phyloP scores from a whole-genome alignment of 306 rosid species.

The Cucurbita ficifolia region DNA sequence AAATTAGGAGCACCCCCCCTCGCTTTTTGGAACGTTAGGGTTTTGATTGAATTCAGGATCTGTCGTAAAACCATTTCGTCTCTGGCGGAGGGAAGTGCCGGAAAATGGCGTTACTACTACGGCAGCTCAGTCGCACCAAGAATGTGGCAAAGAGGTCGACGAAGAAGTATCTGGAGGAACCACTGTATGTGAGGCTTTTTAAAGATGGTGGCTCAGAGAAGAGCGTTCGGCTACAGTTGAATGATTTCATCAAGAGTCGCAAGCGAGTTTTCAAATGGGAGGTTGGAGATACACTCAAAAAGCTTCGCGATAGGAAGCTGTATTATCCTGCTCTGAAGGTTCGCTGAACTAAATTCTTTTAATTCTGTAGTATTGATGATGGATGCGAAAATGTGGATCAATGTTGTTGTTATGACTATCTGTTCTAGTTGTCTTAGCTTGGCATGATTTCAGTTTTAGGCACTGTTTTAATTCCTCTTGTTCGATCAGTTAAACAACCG shows the following conservation, averaged over 20 bases:
- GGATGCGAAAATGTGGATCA: background rate
- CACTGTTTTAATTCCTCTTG: background rate
- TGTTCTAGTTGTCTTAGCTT: background rate
- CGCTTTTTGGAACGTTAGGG: constrained; percentile 14
- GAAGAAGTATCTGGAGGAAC: constrained; percentile 61
- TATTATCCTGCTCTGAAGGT: constrained; percentile 84
- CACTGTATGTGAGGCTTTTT: constrained; percentile 56
- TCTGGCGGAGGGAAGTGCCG: background rate
- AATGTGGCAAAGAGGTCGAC: constrained; percentile 56
- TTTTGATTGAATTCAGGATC: constrained; percentile 3
- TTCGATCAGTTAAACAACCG: background rate
- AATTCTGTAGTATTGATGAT: background rate
- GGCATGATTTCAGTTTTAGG: background rate
- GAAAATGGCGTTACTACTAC: constrained; percentile 34
- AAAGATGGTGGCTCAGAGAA: constrained; percentile 53
- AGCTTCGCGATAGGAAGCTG: constrained; percentile 67
- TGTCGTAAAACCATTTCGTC: background rate
- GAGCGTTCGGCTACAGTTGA: constrained; percentile 51
- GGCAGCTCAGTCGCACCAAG: constrained; percentile 41
- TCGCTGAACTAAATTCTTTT: background rate
- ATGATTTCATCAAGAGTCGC: constrained; percentile 44
- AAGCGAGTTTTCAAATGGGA: constrained; percentile 94
- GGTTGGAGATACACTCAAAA: constrained; percentile 64
- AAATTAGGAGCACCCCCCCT: background rate
- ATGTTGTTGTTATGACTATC: background rate